Evolutionary conservation across 495 filamentous ascomycete genomes (phyloP), one percentile per base, ranked within the genome.

Genomic region (Penicillium arizonense): DNA sequence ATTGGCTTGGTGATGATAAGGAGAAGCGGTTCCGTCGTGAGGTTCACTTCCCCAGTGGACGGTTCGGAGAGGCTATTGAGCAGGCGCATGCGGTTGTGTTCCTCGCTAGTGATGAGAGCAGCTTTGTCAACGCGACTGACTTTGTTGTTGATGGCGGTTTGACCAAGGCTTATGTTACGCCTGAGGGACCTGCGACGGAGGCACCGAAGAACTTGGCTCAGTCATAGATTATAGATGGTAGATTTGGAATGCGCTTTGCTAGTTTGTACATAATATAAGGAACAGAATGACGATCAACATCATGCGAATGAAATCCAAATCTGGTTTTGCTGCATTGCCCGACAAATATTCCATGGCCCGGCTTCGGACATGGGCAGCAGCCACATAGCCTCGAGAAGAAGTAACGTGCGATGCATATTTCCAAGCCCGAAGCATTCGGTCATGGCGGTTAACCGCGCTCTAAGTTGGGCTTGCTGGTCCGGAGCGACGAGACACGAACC

Each of bases 11-110:
- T 28, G 87, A 91, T 57, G 90, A 96, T 69, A 61, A 81, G 53
- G 80, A 78, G 21, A 96, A 96, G 80, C 83, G 91, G 20, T 66
- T 79, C 57, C 76, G 91, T 28, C 86, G 92, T 44, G 90, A 96
- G 75, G 80, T 96, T 30, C 92, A 96, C 59, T 96, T 96, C 77
- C 93, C 92, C 0, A 81, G 79, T 3, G 92, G 93, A 13, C 80
- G 93, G 9, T 96, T 96, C 58, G 93, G 92, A n/a, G 91, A 97
- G 71, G 86, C 92, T 5, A 82, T 96, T 54, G 92, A 97, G 72
- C 89, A 93, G 71, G 93, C 93, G 1, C 85, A 94, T 40, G 93
- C 91, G 5, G 93, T 96, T 2, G 54, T 96, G 20, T 97, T 96
- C 69, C 74, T 97, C 42, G 93, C 91, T 6, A 91, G 86, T 56